Conservation (phyloP, 441 rosid genomes). For the Brassica balearica region DNA sequence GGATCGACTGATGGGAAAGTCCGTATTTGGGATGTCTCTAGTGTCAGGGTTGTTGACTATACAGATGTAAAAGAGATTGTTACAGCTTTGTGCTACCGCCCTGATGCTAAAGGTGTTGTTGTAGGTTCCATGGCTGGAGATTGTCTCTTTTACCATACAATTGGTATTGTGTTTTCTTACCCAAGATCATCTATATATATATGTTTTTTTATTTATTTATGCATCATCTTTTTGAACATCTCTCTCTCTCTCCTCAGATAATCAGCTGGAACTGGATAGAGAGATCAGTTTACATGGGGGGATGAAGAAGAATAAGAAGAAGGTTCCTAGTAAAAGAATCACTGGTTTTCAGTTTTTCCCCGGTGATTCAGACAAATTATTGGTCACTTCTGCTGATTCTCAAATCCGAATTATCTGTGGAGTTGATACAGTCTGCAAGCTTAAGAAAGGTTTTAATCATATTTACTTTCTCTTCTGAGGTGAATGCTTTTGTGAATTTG, state of each 20-base stretch:
- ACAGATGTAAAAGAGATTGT: constrained; percentile 65
- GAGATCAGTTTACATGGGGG: constrained; percentile 55
- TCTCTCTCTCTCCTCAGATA: constrained; percentile 43
- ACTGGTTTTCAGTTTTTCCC: constrained; percentile 76
- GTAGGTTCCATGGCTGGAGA: constrained; percentile 66
- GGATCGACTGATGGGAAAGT: constrained; percentile 76
- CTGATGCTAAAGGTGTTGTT: constrained; percentile 64
- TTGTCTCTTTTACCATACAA: constrained; percentile 57
- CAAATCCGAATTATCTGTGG: constrained; percentile 58
- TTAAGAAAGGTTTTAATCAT: constrained; percentile 51
- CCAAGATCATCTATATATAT: background rate
- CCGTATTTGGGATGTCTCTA: constrained; percentile 62
- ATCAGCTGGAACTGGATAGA: constrained; percentile 53
- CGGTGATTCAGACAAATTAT: constrained; percentile 56
- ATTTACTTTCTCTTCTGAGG: background rate
- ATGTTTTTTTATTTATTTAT: background rate
- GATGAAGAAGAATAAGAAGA: constrained; percentile 55
- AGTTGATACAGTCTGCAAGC: constrained; percentile 54
- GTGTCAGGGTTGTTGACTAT: constrained; percentile 61
- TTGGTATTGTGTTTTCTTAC: constrained; percentile 49
- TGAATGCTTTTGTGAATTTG: constrained; percentile 5
- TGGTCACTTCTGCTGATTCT: constrained; percentile 76
- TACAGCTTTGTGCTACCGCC: constrained; percentile 65
- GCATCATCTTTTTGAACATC: constrained; percentile 7
- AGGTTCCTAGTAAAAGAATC: constrained; percentile 58